A percentile compares a stretch with the other conserved stretches of the same genome.
These are phyloP conservation scores for Porphyrellus sp. DNA, from an alignment of 1,284 basidiomycete species.

Conservation along the genomic window DNA sequence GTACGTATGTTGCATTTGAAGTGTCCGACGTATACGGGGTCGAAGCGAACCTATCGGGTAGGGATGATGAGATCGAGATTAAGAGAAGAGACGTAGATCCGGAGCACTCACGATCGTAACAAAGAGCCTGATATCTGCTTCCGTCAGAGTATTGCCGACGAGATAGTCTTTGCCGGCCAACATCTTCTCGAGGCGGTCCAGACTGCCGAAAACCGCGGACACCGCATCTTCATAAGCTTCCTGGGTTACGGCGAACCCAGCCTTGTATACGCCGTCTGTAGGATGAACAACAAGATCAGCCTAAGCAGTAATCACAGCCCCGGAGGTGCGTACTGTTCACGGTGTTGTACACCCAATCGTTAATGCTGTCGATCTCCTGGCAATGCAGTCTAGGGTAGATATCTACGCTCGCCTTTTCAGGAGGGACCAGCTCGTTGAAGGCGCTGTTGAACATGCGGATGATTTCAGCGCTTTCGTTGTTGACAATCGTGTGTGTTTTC, in stretches of 20 bases:
- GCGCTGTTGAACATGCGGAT: constrained; percentile 87
- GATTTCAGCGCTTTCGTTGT: constrained; percentile 93
- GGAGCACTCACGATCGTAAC: constrained; percentile 77
- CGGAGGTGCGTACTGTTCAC: constrained; percentile 63
- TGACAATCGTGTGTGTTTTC: constrained; percentile 86
- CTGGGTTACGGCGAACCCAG: constrained; percentile 85
- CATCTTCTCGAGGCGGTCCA: constrained; percentile 81
- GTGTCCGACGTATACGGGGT: constrained; percentile 87
- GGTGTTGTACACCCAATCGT: constrained; percentile 82
- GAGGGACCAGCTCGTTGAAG: constrained; percentile 72
- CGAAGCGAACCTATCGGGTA: constrained; percentile 40
- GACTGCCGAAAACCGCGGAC: constrained; percentile 64
- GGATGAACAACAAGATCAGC: background rate
- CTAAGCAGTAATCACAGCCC: background rate
- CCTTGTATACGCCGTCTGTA: constrained; percentile 82
- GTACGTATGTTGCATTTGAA: constrained; percentile 92
- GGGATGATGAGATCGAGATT: background rate
- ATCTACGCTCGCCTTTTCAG: constrained; percentile 65
- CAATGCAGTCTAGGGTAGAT: constrained; percentile 75
- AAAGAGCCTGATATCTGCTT: constrained; percentile 89
- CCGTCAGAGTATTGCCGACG: constrained; percentile 79
- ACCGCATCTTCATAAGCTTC: constrained; percentile 82
- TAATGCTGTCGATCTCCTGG: constrained; percentile 81
- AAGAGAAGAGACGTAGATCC: background rate
- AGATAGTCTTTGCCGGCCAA: constrained; percentile 80